Percentiles rank a stretch among this genome's conserved stretches.
Conservation (phyloP, 2,329 filamentous ascomycete genomes). For the Mycosphaerelloides madeirae region DNA sequence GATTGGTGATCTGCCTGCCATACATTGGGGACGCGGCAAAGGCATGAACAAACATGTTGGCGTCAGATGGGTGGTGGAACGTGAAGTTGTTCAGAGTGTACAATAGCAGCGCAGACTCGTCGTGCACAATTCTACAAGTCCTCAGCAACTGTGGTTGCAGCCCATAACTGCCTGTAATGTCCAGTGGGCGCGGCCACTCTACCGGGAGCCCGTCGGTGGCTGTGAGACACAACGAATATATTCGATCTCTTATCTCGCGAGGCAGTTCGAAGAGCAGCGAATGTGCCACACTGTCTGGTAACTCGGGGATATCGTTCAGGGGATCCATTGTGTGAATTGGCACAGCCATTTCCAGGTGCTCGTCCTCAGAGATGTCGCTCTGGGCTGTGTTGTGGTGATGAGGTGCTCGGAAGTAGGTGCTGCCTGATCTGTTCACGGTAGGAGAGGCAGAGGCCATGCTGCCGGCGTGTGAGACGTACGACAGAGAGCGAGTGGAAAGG, state of each 20-base stretch:
- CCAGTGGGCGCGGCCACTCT: conserved; percentile 28
- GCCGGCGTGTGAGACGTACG: conserved; percentile 28
- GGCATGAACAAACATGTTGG: conserved; percentile 36
- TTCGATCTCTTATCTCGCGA: conserved; percentile 33
- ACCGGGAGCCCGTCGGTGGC: conserved; percentile 24
- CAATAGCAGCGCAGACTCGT: conserved; percentile 32
- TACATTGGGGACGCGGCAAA: conserved; percentile 21
- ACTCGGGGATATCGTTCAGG: conserved; percentile 18
- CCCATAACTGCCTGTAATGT: conserved; percentile 11
- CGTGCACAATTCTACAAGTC: conserved; percentile 28
- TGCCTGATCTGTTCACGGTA: conserved; percentile 15
- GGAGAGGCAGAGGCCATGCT: conserved; percentile 6
- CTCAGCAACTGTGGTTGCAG: conserved; percentile 31
- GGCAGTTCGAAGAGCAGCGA: conserved; percentile 33
- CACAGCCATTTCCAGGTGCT: conserved; percentile 24
- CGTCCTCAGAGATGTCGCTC: conserved; percentile 23
- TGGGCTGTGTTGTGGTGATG: conserved; percentile 22
- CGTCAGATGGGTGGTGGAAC: conserved; percentile 36
- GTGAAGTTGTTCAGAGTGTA: conserved; percentile 33
- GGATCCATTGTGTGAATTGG: not conserved
- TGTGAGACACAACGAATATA: conserved; percentile 32
- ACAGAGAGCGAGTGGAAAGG: conserved; percentile 33
- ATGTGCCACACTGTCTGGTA: conserved; percentile 28
- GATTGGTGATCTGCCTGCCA: conserved; percentile 19
- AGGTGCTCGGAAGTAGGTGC: conserved; percentile 12